Percentiles rank a stretch among this genome's conserved stretches.
Conservation (phyloP, 202 grass and related monocot species). For the Musa balbisiana region DNA sequence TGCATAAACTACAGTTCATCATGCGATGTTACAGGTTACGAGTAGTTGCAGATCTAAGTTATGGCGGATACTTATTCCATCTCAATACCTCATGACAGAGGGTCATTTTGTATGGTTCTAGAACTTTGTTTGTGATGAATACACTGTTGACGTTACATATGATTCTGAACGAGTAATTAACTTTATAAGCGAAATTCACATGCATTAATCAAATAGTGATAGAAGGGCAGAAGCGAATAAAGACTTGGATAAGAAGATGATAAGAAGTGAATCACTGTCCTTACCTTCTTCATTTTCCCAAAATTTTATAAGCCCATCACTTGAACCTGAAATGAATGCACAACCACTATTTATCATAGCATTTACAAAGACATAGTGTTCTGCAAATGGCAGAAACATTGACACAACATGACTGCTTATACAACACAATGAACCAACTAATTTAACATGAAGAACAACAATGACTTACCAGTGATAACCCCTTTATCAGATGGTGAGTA, state of each 20-base stretch:
- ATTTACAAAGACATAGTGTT: not conserved
- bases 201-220: not conserved
- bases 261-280: conserved; percentile 3
- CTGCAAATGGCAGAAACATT: not conserved
- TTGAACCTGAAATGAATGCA: conserved; percentile 48
- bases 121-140: too few species aligned
- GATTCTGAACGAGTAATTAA: too few species aligned
- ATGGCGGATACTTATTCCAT: too few species aligned
- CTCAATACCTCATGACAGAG: too few species aligned
- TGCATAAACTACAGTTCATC: too few species aligned
- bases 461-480: conserved; percentile 81
- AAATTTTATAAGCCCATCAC: conserved; percentile 92
- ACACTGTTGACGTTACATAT: too few species aligned
- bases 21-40: too few species aligned
- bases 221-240: not conserved
- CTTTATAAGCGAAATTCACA: too few species aligned
- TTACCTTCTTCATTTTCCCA: conserved; percentile 99
- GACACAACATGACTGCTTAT: not conserved
- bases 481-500: conserved; percentile 95
- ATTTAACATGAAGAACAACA: conserved; percentile 16
- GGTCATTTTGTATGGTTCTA: too few species aligned
- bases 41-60: too few species aligned
- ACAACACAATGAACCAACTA: conserved; percentile 6
- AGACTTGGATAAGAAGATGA: not conserved
- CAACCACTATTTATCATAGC: not conserved